Evolutionary conservation across 2,329 filamentous ascomycete species (phyloP).

Genomic region (Cordyceps cateniannulata): DNA sequence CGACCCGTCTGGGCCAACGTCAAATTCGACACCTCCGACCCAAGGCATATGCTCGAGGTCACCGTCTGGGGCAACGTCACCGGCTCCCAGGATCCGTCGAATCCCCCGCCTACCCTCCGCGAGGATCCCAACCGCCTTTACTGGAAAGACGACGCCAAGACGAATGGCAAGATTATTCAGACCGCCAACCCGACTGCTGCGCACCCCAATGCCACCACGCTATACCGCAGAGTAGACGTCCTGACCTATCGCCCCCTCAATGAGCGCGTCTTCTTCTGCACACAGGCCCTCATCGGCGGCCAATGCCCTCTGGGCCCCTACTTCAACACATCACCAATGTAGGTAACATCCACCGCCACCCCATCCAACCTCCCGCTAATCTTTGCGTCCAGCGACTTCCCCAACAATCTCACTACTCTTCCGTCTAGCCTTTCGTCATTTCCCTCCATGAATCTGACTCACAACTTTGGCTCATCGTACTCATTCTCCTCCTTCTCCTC

Average conservation of each 20-base stretch:
- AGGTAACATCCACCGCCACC: constrained; percentile 18
- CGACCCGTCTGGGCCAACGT: constrained; percentile 69
- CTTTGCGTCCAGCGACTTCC: constrained; percentile 25
- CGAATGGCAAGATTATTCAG: constrained; percentile 70
- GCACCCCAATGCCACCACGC: constrained; percentile 61
- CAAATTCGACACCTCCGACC: constrained; percentile 56
- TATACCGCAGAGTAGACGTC: constrained; percentile 65
- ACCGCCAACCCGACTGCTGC: constrained; percentile 25
- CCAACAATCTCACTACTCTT: constrained; percentile 35
- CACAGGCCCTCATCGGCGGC: constrained; percentile 48
- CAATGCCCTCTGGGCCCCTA: constrained; percentile 70
- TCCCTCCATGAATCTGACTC: constrained; percentile 66
- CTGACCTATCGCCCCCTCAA: constrained; percentile 69
- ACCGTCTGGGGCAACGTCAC: constrained; percentile 89
- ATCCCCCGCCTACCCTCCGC: constrained; percentile 47
- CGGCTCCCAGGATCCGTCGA: constrained; percentile 54
- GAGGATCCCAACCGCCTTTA: constrained; percentile 37
- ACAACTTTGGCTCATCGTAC: constrained; percentile 76
- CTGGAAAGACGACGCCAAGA: constrained; percentile 56
- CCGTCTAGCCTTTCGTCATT: constrained; percentile 44
- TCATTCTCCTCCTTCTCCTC: constrained; percentile 76
- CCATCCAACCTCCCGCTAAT: constrained; percentile 12
- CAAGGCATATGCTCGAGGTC: constrained; percentile 62
- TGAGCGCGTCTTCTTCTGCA: constrained; percentile 58
- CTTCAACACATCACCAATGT: constrained; percentile 47